A percentile compares a stretch with the other conserved stretches of the same genome.
phyloP scores from a whole-genome alignment of 1,139 yeast genomes.

The Groenewaldozyma sp. region DNA sequence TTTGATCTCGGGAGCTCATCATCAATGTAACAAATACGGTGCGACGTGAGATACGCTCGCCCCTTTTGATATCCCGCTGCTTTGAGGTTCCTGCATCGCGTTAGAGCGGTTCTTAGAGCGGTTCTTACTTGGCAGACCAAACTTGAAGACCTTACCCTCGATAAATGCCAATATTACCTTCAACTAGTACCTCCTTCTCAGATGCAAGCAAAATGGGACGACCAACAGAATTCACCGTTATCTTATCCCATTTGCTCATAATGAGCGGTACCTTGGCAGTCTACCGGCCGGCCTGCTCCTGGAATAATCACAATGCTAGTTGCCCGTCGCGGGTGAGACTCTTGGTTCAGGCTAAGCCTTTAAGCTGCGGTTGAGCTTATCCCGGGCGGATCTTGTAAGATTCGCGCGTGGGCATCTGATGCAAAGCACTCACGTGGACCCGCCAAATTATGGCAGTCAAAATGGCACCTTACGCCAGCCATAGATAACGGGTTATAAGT shows the following conservation, averaged over 20 bases:
- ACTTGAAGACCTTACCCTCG: conserved; percentile 25
- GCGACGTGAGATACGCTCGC: conserved; percentile 64
- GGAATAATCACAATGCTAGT: too few species aligned
- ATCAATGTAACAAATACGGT: conserved; percentile 66
- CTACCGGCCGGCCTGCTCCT: too few species aligned
- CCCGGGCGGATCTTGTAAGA: too few species aligned
- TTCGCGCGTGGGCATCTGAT: too few species aligned
- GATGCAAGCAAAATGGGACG: conserved; percentile 37
- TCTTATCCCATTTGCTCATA: conserved; percentile 2
- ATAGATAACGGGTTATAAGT: too few species aligned
- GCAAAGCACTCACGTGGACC: too few species aligned
- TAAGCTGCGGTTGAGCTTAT: too few species aligned
- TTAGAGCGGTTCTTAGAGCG: conserved; percentile 2
- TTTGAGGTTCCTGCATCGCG: conserved; percentile 44
- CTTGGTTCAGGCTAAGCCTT: too few species aligned
- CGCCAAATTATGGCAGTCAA: too few species aligned
- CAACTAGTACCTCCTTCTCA: conserved; percentile 36
- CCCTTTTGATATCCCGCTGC: conserved; percentile 62
- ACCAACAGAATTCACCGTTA: conserved; percentile 25
- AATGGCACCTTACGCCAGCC: too few species aligned
- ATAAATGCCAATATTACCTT: conserved; percentile 28
- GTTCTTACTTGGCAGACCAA: background rate
- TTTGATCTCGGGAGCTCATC: conserved; percentile 33
- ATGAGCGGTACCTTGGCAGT: background rate
- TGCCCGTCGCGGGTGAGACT: too few species aligned